phyloP scores from a whole-genome alignment of 768 basidiomycete species.

The Boletus huronensis region DNA sequence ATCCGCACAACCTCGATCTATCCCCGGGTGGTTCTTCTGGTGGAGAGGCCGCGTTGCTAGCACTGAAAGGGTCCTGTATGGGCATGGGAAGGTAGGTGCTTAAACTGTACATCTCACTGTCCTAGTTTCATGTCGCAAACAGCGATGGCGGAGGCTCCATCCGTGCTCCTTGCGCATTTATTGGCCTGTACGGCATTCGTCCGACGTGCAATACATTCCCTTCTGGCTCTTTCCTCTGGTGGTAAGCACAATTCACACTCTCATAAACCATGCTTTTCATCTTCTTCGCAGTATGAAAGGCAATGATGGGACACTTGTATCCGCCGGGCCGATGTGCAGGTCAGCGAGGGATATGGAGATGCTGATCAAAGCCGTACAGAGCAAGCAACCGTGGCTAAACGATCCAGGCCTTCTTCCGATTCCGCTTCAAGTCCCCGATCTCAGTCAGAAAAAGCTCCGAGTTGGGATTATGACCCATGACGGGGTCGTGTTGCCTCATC shows the following conservation, averaged over 20 bases:
- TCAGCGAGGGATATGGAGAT: conserved; percentile 27
- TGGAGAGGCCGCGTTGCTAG: conserved; percentile 48
- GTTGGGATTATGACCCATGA: conserved; percentile 34
- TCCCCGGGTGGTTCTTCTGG: conserved; percentile 51
- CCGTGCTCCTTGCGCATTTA: conserved; percentile 37
- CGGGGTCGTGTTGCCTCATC: conserved; percentile 36
- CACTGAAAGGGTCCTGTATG: conserved; percentile 43
- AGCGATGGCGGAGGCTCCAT: conserved; percentile 37
- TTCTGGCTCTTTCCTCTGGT: conserved; percentile 5
- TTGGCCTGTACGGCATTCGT: conserved; percentile 42
- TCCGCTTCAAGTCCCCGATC: conserved; percentile 23
- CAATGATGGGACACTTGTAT: conserved; percentile 8
- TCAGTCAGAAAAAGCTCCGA: conserved; percentile 27
- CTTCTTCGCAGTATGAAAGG: conserved; percentile 23
- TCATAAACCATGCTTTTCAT: conserved; percentile 5
- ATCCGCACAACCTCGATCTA: conserved; percentile 43
- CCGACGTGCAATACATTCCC: conserved; percentile 35
- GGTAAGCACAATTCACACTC: conserved; percentile 12
- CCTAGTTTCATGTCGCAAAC: not conserved
- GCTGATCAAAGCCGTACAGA: conserved; percentile 22
- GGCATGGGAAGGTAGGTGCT: conserved; percentile 39
- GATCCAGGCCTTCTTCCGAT: conserved; percentile 37
- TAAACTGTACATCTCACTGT: conserved; percentile 5
- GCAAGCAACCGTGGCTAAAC: conserved; percentile 38
- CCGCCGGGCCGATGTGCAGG: conserved; percentile 27